Conservation (phyloP, 176 grass and related monocot genomes). For the Oryza punctata region DNA sequence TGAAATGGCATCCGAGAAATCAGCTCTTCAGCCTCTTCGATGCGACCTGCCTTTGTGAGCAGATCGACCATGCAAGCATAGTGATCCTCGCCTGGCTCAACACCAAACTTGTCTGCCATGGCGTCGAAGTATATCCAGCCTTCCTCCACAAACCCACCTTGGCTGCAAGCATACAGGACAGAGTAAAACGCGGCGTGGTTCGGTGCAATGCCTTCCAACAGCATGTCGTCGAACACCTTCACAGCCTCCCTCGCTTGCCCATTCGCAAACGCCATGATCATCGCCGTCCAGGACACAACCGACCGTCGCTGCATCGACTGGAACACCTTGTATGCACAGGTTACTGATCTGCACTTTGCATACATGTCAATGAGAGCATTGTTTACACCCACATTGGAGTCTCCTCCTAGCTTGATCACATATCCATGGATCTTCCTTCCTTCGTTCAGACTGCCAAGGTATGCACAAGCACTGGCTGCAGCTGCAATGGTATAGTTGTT, state of each 20-base stretch:
- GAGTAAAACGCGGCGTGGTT: slow-evolving; percentile 58
- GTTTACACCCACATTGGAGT: slow-evolving; percentile 35
- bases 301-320: slow-evolving; percentile 38
- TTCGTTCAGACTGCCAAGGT: slow-evolving; percentile 20
- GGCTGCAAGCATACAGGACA: slow-evolving; percentile 54
- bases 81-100: slow-evolving; percentile 58
- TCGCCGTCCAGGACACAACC: slow-evolving; percentile 49
- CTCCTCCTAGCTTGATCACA: slow-evolving; percentile 49
- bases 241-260: slow-evolving; percentile 41
- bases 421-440: slow-evolving; percentile 52
- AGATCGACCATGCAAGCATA: slow-evolving; percentile 74
- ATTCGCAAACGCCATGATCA: slow-evolving; percentile 66
- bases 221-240: slow-evolving; percentile 53
- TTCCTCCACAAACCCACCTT: slow-evolving; percentile 56
- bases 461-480: slow-evolving; percentile 39
- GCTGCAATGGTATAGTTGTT: slow-evolving; percentile 63
- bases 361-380: slow-evolving; percentile 73
- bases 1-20: slow-evolving; percentile 53
- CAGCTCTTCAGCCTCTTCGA: slow-evolving; percentile 51
- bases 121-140: slow-evolving; percentile 60
- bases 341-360: slow-evolving; percentile 42
- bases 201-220: slow-evolving; percentile 29
- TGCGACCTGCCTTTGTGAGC: slow-evolving; percentile 55
- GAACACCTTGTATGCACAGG: slow-evolving; percentile 44
- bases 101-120: slow-evolving; percentile 45